These are phyloP conservation scores for Jaltomata sinuosa DNA, from an alignment of 257 asterid genomes.

Conservation along the genomic window DNA sequence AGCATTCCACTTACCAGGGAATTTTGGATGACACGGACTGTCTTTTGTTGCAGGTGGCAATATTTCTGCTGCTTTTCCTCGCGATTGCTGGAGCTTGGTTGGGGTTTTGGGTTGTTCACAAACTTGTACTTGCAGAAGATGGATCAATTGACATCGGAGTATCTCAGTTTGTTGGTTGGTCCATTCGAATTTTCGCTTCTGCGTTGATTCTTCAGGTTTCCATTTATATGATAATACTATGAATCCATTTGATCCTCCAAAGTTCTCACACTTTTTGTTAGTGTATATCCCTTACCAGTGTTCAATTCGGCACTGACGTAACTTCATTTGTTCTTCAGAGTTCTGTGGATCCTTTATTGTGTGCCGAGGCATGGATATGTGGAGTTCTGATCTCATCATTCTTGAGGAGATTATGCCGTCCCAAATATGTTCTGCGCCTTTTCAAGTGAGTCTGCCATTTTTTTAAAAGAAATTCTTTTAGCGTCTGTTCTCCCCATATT, in stretches of 20 bases:
- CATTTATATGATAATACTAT: neutral
- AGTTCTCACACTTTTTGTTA: neutral
- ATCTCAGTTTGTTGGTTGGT: slow-evolving; percentile 65
- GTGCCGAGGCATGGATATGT: slow-evolving; percentile 54
- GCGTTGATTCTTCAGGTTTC: slow-evolving; percentile 81
- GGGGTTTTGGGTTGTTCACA: slow-evolving; percentile 91
- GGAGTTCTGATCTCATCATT: slow-evolving; percentile 42
- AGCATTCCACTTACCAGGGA: neutral
- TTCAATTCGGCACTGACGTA: slow-evolving; percentile 1
- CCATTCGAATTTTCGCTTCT: slow-evolving; percentile 64
- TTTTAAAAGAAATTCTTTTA: neutral
- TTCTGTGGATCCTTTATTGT: slow-evolving; percentile 63
- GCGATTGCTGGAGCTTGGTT: slow-evolving; percentile 80
- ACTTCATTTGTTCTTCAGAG: slow-evolving; percentile 41
- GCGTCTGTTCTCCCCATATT: neutral
- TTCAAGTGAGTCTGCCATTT: slow-evolving; percentile 46
- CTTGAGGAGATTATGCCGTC: slow-evolving; percentile 30
- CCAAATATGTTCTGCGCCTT: slow-evolving; percentile 32
- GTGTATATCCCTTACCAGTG: neutral
- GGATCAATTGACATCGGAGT: slow-evolving; percentile 70
- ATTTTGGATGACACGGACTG: slow-evolving; percentile 7
- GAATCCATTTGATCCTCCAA: neutral
- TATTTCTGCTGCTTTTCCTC: slow-evolving; percentile 54
- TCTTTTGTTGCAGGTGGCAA: slow-evolving; percentile 51
- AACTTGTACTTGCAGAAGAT: slow-evolving; percentile 68